These are phyloP conservation scores for Wickerhamiella sorbophila DNA, from an alignment of 805 yeast genomes.

Conservation along the genomic window DNA sequence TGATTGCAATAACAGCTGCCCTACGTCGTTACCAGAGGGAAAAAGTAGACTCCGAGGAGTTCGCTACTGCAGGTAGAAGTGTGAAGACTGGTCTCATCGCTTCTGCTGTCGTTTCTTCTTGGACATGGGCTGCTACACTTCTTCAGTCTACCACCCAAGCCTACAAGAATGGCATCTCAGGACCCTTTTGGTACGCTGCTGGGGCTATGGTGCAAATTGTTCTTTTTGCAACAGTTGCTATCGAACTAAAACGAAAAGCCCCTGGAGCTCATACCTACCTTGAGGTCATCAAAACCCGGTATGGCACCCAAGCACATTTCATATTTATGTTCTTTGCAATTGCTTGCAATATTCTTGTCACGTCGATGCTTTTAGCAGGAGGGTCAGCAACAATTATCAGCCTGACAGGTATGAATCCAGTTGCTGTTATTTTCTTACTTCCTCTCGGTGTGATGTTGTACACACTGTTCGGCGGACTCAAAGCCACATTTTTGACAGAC, in stretches of 20 bases:
- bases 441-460: constrained; percentile 70
- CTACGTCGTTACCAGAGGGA: constrained; percentile 71
- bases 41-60: constrained; percentile 83
- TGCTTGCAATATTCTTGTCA: constrained; percentile 77
- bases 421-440: constrained; percentile 68
- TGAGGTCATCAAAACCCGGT: constrained; percentile 69
- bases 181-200: constrained; percentile 73
- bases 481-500: constrained; percentile 70
- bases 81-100: constrained; percentile 76
- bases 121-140: constrained; percentile 89
- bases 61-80: constrained; percentile 82
- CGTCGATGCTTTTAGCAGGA: constrained; percentile 84
- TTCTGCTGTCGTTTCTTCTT: constrained; percentile 81
- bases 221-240: constrained; percentile 73
- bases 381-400: constrained; percentile 73
- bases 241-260: constrained; percentile 76
- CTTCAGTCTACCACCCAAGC: constrained; percentile 66
- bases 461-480: constrained; percentile 69
- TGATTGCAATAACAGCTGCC: constrained; percentile 61
- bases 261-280: constrained; percentile 86
- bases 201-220: constrained; percentile 88
- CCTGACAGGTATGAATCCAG: constrained; percentile 69
- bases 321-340: constrained; percentile 56
- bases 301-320: constrained; percentile 61
- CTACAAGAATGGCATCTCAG: constrained; percentile 62